phyloP scores from a whole-genome alignment of 331 rosid species.

The Saraca asoca region DNA sequence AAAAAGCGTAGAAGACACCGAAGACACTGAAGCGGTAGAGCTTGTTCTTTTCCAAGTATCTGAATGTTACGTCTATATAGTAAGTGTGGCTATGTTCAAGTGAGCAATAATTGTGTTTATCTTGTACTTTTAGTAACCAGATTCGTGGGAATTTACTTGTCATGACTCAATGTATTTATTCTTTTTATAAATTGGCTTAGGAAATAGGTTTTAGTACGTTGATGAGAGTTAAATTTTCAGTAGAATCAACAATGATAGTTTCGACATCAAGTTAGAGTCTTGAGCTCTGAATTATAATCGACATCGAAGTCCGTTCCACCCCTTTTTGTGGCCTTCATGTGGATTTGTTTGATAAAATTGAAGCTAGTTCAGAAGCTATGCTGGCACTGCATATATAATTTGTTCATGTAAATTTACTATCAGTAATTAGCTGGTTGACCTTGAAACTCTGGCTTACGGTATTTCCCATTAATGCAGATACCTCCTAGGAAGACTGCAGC shows the following conservation, averaged over 20 bases:
- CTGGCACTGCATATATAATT: constrained; percentile 21
- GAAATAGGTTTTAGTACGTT: constrained; percentile 14
- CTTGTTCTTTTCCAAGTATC: constrained; percentile 89
- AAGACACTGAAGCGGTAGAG: constrained; percentile 71
- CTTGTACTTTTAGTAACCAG: constrained; percentile 23
- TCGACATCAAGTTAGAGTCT: constrained; percentile 18
- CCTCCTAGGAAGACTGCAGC: constrained; percentile 98
- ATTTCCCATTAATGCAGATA: constrained; percentile 64
- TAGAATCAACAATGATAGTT: neutral
- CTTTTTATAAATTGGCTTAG: constrained; percentile 12
- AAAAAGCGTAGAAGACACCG: constrained; percentile 47
- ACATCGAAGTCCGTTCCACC: neutral
- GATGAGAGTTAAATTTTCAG: constrained; percentile 14
- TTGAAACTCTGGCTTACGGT: constrained; percentile 28
- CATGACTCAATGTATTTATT: neutral
- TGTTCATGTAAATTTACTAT: constrained; percentile 10
- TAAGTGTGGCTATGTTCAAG: constrained; percentile 31
- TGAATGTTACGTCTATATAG: constrained; percentile 93
- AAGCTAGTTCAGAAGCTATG: constrained; percentile 20
- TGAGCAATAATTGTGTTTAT: neutral
- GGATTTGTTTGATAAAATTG: neutral
- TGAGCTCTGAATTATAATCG: constrained; percentile 22
- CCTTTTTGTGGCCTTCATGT: neutral
- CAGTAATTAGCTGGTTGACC: constrained; percentile 11
- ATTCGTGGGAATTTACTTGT: constrained; percentile 22